phyloP scores from a whole-genome alignment of 768 basidiomycete genomes.

The Suillus ampliporus region DNA sequence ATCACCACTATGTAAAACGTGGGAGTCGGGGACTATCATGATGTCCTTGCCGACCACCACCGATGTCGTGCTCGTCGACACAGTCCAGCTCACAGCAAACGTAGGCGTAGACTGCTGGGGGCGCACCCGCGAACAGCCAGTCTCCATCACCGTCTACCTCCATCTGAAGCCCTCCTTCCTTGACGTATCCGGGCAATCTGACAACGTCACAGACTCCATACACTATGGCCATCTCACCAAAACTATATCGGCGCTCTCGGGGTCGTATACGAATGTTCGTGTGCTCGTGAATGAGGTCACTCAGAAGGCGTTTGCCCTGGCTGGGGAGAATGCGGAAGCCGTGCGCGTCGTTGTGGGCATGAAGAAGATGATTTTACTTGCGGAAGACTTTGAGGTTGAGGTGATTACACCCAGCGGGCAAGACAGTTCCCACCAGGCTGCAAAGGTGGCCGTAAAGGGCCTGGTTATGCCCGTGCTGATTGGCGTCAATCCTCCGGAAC shows the following conservation, averaged over 20 bases:
- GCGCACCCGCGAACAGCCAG: constrained; percentile 52
- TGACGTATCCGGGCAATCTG: constrained; percentile 48
- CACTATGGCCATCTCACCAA: constrained; percentile 72
- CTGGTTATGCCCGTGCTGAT: constrained; percentile 62
- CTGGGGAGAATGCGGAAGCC: constrained; percentile 41
- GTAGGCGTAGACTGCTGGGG: constrained; percentile 61
- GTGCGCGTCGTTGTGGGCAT: constrained; percentile 50
- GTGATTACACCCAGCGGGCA: constrained; percentile 29
- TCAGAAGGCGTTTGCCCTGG: constrained; percentile 42
- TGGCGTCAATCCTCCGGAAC: constrained; percentile 74
- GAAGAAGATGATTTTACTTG: constrained; percentile 59
- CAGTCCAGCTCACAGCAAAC: constrained; percentile 45
- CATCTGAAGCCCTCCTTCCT: constrained; percentile 51
- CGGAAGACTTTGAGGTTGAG: constrained; percentile 48
- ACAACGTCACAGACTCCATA: constrained; percentile 60
- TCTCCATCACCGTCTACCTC: constrained; percentile 52
- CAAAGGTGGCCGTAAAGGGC: constrained; percentile 49
- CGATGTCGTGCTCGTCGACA: constrained; percentile 53
- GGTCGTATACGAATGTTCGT: constrained; percentile 33
- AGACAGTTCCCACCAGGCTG: constrained; percentile 4
- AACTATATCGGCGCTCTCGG: constrained; percentile 37
- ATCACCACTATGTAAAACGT: too few species aligned
- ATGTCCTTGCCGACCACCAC: constrained; percentile 16
- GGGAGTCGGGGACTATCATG: too few species aligned
- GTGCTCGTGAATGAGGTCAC: constrained; percentile 44